Conservation (phyloP, 148 eudicot genomes). For the Rhododendron molle region DNA sequence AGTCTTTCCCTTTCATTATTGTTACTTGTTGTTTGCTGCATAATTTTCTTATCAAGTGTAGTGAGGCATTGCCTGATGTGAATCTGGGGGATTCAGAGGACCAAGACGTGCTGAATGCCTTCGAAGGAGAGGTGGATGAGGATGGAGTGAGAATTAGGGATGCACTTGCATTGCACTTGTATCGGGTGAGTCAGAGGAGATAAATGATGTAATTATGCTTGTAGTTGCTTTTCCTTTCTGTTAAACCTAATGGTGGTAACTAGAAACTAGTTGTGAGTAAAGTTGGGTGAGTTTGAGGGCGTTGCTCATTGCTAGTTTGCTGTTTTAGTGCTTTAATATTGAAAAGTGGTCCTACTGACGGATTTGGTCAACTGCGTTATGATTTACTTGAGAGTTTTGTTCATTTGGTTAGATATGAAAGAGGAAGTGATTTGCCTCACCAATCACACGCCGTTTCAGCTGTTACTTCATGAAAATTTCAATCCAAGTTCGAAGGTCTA, state of each 20-base stretch:
- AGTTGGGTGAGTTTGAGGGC: background rate
- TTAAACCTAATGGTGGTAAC: background rate
- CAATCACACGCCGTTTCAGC: background rate
- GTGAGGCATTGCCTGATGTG: constrained; percentile 55
- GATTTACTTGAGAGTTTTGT: background rate
- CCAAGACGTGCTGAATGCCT: constrained; percentile 27
- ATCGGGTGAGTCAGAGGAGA: constrained; percentile 49
- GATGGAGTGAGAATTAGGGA: constrained; percentile 51
- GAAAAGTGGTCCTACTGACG: background rate
- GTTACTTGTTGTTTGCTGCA: constrained; percentile 71
- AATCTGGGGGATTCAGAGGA: constrained; percentile 23
- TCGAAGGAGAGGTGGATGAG: constrained; percentile 54
- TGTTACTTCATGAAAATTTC: background rate
- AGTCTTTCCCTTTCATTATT: constrained; percentile 73
- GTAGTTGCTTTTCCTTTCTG: background rate
- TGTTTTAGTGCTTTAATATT: background rate
- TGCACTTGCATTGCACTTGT: constrained; percentile 63
- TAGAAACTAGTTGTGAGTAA: background rate
- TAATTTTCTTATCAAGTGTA: constrained; percentile 77
- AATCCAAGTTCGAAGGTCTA: background rate
- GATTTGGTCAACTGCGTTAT: background rate
- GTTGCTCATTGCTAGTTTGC: constrained; percentile 7
- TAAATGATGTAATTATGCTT: constrained; percentile 19
- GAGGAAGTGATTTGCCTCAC: background rate
- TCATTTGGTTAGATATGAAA: background rate